Conservation (phyloP, 176 grass and related monocot genomes). For the Aegilops sharonensis region DNA sequence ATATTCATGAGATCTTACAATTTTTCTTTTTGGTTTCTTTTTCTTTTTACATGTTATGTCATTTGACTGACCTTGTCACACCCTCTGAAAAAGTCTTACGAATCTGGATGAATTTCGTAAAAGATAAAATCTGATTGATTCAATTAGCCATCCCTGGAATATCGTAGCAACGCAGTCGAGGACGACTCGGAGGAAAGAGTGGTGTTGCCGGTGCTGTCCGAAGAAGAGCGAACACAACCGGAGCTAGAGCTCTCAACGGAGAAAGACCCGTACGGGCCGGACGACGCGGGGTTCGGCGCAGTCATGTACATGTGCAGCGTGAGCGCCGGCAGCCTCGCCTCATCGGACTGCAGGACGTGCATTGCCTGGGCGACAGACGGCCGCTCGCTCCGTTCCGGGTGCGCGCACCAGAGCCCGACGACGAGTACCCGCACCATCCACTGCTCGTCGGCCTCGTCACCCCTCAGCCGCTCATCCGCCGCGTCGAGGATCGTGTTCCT, state of each 20-base stretch:
- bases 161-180: not conserved
- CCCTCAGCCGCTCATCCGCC: not conserved
- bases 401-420: constrained; percentile 23
- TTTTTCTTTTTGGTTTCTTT: too few species aligned
- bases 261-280: not conserved
- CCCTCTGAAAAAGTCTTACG: too few species aligned
- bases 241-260: not conserved
- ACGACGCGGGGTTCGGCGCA: not conserved
- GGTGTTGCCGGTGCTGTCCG: not conserved
- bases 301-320: not conserved
- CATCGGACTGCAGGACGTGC: not conserved
- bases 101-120: too few species aligned
- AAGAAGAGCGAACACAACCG: not conserved
- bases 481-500: constrained; percentile 3
- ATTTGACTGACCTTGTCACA: too few species aligned
- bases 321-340: not conserved
- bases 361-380: constrained; percentile 7
- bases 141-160: not conserved
- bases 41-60: too few species aligned
- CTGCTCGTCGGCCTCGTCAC: not conserved
- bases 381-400: constrained; percentile 24
- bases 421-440: not conserved
- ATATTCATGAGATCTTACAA: too few species aligned
- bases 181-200: not conserved
- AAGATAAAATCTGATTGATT: too few species aligned